Base-by-base conservation (phyloP, 169 alveolate species). In the Cryptosporidium felis region DNA sequence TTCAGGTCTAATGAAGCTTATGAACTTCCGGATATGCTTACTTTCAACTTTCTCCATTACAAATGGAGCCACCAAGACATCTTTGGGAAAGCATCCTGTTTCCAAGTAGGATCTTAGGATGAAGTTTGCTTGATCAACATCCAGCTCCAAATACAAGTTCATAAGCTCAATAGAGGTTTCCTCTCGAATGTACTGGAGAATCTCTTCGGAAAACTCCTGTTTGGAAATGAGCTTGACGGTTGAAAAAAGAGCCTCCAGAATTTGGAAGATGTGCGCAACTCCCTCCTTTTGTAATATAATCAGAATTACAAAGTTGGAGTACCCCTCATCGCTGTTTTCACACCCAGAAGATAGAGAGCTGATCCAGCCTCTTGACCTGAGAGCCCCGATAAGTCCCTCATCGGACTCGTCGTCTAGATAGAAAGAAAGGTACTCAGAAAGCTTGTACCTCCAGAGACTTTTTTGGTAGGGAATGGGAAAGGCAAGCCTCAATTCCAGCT, bases 381-480 rank as follows among this genome's bases (percentile, higher is more conserved):
- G 26, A 26, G 49, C 61, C 30, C 81, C 81, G 18, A 36, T n/a
- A n/a, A 65, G 36, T 2, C 81, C 62, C 36, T 65, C 81, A 1
- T 65, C 81, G 36, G 81, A 65, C 18, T 65, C 81, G 49, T 65
- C 81, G 23, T 45, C 61, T 23, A 65, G 36, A 36, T 44, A 65
- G 14, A 44, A 65, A n/a, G 81, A 65, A 47, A 65, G n/a, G 21
- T 65, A 65, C 26, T 65, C 81, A 1, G 62, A 46, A 44, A 65
- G 12, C 18, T 65, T 65, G 16, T 65, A 65, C 10, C 81, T 42
- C 81, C 81, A 65, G 16, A 65, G 32, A 30, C 49, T 65, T 30
- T 65, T 65, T 44, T 65, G 81, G 36, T 45, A 65, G 14, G 81
- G 81, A 18, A 65, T 65, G 23, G 81, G 81, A 46, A 65, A 65